Evolutionary conservation across 805 yeast genomes (phyloP).

Genomic region (Wickerhamomyces hampshirensis): DNA sequence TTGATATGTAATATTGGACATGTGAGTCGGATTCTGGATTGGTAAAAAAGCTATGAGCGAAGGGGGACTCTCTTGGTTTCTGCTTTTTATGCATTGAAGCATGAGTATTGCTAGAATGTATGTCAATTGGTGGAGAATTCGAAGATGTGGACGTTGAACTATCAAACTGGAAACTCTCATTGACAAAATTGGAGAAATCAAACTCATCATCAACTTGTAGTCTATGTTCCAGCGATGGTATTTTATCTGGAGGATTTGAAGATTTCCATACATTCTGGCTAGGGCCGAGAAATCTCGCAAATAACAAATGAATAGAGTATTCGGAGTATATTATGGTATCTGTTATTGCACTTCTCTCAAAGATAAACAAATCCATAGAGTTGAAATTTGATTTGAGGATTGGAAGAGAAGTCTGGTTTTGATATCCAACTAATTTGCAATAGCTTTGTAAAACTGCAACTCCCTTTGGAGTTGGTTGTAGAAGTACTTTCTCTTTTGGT

Average conservation of each 20-base stretch:
- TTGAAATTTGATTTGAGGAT: slow-evolving; percentile 57
- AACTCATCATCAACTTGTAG: slow-evolving; percentile 30
- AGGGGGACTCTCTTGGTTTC: slow-evolving; percentile 46
- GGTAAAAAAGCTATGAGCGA: slow-evolving; percentile 70
- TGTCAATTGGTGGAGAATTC: neutral
- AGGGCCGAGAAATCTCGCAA: slow-evolving; percentile 58
- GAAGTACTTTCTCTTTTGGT: slow-evolving; percentile 36
- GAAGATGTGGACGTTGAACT: neutral
- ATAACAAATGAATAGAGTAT: slow-evolving; percentile 60
- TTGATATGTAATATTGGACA: slow-evolving; percentile 70
- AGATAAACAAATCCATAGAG: slow-evolving; percentile 62
- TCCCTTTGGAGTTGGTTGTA: slow-evolving; percentile 94
- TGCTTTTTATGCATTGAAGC: slow-evolving; percentile 17
- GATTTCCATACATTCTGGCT: slow-evolving; percentile 70
- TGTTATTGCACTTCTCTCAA: slow-evolving; percentile 58
- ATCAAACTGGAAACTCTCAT: slow-evolving; percentile 1
- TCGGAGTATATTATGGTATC: slow-evolving; percentile 60
- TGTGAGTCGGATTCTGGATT: slow-evolving; percentile 87
- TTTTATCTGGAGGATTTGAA: slow-evolving; percentile 42
- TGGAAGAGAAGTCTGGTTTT: slow-evolving; percentile 32
- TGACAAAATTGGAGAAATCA: slow-evolving; percentile 27
- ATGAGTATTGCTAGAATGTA: slow-evolving; percentile 15
- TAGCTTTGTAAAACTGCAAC: slow-evolving; percentile 62
- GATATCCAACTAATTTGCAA: slow-evolving; percentile 52
- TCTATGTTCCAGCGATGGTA: slow-evolving; percentile 34